Evolutionary conservation across 352 stramenopile species (phyloP), one percentile per base, ranked within the genome.

Genomic region (Phytophthora cactorum): DNA sequence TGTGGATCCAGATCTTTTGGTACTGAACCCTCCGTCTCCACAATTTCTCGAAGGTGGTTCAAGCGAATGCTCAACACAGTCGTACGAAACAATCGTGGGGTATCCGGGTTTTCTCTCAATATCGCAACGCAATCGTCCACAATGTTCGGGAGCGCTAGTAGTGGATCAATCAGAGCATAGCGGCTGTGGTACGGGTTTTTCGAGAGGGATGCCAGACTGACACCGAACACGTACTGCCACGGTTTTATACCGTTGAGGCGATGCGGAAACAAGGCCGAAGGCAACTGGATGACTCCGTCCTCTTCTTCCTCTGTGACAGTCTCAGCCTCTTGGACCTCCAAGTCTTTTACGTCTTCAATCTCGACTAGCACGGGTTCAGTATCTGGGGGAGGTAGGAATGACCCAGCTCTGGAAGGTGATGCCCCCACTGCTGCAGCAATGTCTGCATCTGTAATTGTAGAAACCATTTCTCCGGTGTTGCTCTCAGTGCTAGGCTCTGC

Each of bases 181-280:
- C 84, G 81, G 54, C 79, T 90, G 65, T 95, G 88, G 45, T 91
- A 93, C 38, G 88, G 81, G 57, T 92, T 93, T 59, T 86, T 89
- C 45, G 82, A 79, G 15, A 95, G 69, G n/a, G 89, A 93, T 12
- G 74, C 75, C 29, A 95, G 45, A 39, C 78, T 85, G 28, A 95
- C 78, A 25, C 84, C 87, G 47, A 95, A 95, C 3, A 93, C 84
- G 43, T 92, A 84, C 63, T 95, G 88, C 84, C 85, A 95, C 36
- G 85, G 87, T 55, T 93, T 91, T 59, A 93, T 91, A 6, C 79
- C 82, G 46, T 90, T 85, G 56, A 91, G 77, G 4, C 82, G 85
- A 71, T 93, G 81, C 1, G 75, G 79, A 54, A 91, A 93, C n/a
- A 78, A 64, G 3, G 85, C 79, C 2, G 76, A 76, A 11, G 81